A percentile compares a stretch with the other conserved stretches of the same genome.
Conservation (phyloP, 352 stramenopile species). For the Thraustochytrium sp. region DNA sequence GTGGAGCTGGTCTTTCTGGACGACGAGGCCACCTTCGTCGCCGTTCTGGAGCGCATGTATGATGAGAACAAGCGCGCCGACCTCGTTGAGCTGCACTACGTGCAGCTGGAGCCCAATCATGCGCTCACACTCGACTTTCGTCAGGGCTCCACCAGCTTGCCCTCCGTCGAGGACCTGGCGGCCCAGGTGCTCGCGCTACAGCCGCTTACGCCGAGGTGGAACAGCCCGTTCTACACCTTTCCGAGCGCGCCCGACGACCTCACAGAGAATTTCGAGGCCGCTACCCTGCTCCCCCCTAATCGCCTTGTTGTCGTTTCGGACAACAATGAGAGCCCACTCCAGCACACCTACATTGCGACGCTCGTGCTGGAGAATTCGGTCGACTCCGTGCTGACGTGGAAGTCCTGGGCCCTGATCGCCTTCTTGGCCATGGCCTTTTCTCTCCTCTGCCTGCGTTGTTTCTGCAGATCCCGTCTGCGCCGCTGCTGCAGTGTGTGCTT, state of each 20-base stretch:
- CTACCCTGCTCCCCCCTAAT: background rate
- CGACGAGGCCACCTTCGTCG: background rate
- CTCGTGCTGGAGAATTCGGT: background rate
- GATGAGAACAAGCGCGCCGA: background rate
- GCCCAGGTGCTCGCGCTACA: background rate
- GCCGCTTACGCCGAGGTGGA: background rate
- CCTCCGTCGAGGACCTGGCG: background rate
- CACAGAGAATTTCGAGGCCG: background rate
- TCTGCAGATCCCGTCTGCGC: background rate
- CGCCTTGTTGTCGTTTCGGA: background rate
- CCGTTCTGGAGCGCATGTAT: background rate
- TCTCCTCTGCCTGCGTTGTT: background rate
- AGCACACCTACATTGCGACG: background rate
- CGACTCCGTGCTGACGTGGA: background rate
- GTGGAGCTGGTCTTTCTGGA: background rate
- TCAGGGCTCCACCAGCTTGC: background rate
- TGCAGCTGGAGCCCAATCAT: background rate
- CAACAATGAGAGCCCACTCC: slow-evolving; percentile 1
- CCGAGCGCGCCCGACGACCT: background rate
- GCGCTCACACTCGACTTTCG: background rate
- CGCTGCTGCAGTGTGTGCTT: background rate
- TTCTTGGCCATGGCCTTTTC: background rate
- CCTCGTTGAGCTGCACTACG: background rate
- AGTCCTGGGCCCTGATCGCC: background rate
- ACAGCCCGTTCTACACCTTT: background rate